Evolutionary conservation across 1,284 basidiomycete species (phyloP).

Genomic region (Boletellus sp.): DNA sequence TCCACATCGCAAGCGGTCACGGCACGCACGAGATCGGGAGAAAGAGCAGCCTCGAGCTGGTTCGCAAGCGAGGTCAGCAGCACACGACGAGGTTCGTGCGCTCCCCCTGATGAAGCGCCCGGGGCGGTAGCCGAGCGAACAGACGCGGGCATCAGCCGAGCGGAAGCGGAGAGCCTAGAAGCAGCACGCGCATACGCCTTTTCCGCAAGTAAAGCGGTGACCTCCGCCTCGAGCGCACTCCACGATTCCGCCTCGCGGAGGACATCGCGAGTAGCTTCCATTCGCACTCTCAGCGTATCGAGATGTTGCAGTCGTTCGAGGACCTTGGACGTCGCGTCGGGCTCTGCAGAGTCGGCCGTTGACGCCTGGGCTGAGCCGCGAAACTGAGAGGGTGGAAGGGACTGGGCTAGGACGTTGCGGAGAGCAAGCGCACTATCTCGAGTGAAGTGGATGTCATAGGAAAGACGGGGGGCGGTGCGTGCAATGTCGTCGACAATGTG

Average conservation of each 20-base stretch:
- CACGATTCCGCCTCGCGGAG: slow-evolving; percentile 90
- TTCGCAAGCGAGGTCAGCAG: slow-evolving; percentile 90
- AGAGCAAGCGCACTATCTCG: slow-evolving; percentile 82
- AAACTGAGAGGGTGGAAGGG: slow-evolving; percentile 49
- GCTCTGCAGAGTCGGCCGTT: slow-evolving; percentile 1
- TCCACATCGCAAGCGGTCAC: slow-evolving; percentile 73
- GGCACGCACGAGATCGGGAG: slow-evolving; percentile 80
- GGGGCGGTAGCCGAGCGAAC: slow-evolving; percentile 73
- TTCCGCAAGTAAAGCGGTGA: slow-evolving; percentile 77
- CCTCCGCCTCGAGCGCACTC: slow-evolving; percentile 90
- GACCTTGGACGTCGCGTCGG: slow-evolving; percentile 51
- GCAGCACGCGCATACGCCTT: slow-evolving; percentile 83
- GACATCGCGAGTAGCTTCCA: slow-evolving; percentile 84
- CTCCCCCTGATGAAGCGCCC: slow-evolving; percentile 13
- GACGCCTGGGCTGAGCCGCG: background rate
- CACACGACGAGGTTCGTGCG: slow-evolving; percentile 75
- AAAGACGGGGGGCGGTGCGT: slow-evolving; percentile 80
- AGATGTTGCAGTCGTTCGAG: slow-evolving; percentile 75
- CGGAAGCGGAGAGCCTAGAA: slow-evolving; percentile 82
- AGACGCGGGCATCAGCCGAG: slow-evolving; percentile 84
- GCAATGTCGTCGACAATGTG: slow-evolving; percentile 87
- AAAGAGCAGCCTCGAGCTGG: slow-evolving; percentile 86
- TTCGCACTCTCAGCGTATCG: slow-evolving; percentile 78
- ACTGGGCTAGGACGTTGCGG: slow-evolving; percentile 56
- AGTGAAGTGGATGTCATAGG: slow-evolving; percentile 94